These are phyloP conservation scores for Hirsutella rhossiliensis DNA, from an alignment of 2,329 filamentous ascomycete species.

Conservation along the genomic window DNA sequence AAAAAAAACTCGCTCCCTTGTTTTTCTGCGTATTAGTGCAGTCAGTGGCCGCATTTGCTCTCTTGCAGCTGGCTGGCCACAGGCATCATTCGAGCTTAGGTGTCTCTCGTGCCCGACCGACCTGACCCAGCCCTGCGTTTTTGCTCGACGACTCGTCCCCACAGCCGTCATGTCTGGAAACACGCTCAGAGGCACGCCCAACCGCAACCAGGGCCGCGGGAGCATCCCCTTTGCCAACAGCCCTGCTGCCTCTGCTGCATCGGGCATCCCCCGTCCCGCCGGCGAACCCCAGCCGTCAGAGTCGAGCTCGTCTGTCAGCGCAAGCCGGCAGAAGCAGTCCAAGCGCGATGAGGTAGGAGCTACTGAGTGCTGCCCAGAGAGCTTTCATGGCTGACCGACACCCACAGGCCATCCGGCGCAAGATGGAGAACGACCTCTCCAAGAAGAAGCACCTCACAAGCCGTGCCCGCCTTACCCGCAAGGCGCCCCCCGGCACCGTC, in stretches of 20 bases:
- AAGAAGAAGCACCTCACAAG: slow-evolving; percentile 83
- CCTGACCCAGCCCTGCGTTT: slow-evolving; percentile 1
- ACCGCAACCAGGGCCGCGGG: slow-evolving; percentile 44
- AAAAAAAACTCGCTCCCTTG: not conserved
- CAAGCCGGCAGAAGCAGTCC: slow-evolving; percentile 89
- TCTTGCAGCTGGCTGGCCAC: not conserved
- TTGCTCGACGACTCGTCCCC: slow-evolving; percentile 11
- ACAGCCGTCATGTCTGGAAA: slow-evolving; percentile 37
- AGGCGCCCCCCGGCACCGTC: slow-evolving; percentile 91
- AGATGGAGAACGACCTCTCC: slow-evolving; percentile 93
- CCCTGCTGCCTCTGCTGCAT: slow-evolving; percentile 34
- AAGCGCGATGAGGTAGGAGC: slow-evolving; percentile 89
- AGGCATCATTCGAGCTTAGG: not conserved
- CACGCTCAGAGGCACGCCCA: slow-evolving; percentile 61
- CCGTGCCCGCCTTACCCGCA: slow-evolving; percentile 74
- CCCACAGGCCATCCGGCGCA: slow-evolving; percentile 78
- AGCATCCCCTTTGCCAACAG: slow-evolving; percentile 49
- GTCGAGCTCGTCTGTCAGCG: slow-evolving; percentile 62
- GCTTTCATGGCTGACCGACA: slow-evolving; percentile 8
- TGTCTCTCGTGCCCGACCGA: not conserved
- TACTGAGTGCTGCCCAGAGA: not conserved
- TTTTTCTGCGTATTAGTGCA: not conserved
- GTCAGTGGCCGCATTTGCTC: slow-evolving; percentile 1
- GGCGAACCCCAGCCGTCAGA: slow-evolving; percentile 52
- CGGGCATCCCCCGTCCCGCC: slow-evolving; percentile 62